Percentiles rank a stretch among this genome's conserved stretches.
Conservation (phyloP, 1,284 basidiomycete genomes). For the Puccinia triticina region DNA sequence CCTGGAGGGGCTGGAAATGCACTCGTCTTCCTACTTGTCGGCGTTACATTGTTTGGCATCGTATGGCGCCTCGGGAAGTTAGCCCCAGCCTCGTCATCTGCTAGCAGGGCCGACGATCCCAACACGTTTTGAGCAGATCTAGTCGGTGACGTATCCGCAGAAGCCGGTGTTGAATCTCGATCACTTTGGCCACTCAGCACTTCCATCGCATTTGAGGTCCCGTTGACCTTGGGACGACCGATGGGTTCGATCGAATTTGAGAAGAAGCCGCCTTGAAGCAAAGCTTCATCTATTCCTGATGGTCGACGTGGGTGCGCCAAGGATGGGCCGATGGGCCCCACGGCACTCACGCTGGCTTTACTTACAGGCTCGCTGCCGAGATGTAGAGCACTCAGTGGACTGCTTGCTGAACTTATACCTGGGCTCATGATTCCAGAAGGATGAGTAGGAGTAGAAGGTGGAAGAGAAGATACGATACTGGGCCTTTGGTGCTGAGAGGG, state of each 20-base stretch:
- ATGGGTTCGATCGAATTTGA: slow-evolving; percentile 46
- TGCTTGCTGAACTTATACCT: slow-evolving; percentile 42
- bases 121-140: slow-evolving; percentile 21
- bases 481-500: slow-evolving; percentile 12
- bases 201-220: slow-evolving; percentile 23
- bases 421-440: slow-evolving; percentile 48
- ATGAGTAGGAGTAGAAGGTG: slow-evolving; percentile 43
- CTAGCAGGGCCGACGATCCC: slow-evolving; percentile 42
- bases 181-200: slow-evolving; percentile 32
- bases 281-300: slow-evolving; percentile 27
- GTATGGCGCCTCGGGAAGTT: slow-evolving; percentile 43
- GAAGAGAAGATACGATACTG: slow-evolving; percentile 42
- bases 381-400: slow-evolving; percentile 47
- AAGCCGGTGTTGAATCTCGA: slow-evolving; percentile 33
- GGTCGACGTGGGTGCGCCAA: slow-evolving; percentile 37
- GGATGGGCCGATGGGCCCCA: slow-evolving; percentile 48
- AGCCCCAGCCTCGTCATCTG: slow-evolving; percentile 19
- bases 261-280: slow-evolving; percentile 13
- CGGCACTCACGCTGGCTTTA: slow-evolving; percentile 43
- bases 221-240: slow-evolving; percentile 43
- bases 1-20: slow-evolving; percentile 9
- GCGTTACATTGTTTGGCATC: slow-evolving; percentile 15
- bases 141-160: slow-evolving; percentile 24
- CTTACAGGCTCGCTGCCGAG: slow-evolving; percentile 47
- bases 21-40: slow-evolving; percentile 22